Evolutionary conservation across 148 eudicot genomes (phyloP).

Genomic region (Cornus controversa): DNA sequence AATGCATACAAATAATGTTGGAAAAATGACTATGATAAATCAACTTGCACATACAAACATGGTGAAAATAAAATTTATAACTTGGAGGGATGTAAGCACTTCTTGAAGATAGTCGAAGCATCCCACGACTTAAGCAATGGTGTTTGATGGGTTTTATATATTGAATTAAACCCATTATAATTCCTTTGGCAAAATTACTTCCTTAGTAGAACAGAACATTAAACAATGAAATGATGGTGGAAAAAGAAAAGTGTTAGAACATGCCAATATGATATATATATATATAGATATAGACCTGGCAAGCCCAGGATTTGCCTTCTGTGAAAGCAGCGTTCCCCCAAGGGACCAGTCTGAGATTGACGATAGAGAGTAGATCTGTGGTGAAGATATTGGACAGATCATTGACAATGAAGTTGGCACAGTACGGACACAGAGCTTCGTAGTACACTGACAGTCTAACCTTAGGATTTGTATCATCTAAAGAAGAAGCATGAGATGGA

Average conservation of each 20-base stretch:
- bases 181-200: background rate
- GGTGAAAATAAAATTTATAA: too few relatives aligned
- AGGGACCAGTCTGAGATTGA: conserved; percentile 65
- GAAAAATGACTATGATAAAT: too few relatives aligned
- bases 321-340: conserved; percentile 71
- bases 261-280: background rate
- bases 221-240: background rate
- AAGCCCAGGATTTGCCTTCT: conserved; percentile 45
- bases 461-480: conserved; percentile 17
- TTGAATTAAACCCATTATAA: background rate
- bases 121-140: background rate
- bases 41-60: too few relatives aligned
- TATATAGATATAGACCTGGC: conserved; percentile 51
- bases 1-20: too few relatives aligned
- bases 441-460: conserved; percentile 48
- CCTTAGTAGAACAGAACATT: background rate
- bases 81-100: too few relatives aligned
- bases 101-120: too few relatives aligned
- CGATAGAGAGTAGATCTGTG: conserved; percentile 50
- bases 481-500: background rate
- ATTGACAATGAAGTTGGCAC: conserved; percentile 47
- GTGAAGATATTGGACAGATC: conserved; percentile 44
- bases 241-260: background rate
- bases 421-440: conserved; percentile 53
- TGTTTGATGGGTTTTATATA: background rate